Conservation (phyloP, 176 grass and related monocot species). For the bread wheat (Triticum aestivum) region IWGSC_CS_RefSeq_v2.1 NC_057794.1:456496969-456497468, state of each 20-base stretch:
- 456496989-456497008: not conserved
- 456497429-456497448: not conserved
- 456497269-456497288: slow-evolving; percentile 55
- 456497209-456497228: slow-evolving; percentile 56
- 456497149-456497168: slow-evolving; percentile 29
- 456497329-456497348: slow-evolving; percentile 39
- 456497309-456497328: slow-evolving; percentile 33
- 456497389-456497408: not conserved
- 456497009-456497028: not conserved
- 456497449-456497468: not conserved
- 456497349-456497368: not conserved
- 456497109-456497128: not conserved
- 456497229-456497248: slow-evolving; percentile 36
- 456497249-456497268: slow-evolving; percentile 58
- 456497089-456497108: not conserved
- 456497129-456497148: not conserved
- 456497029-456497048: not conserved
- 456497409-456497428: not conserved
- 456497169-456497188: slow-evolving; percentile 26
- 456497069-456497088: not conserved
- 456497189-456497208: slow-evolving; percentile 47
- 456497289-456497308: slow-evolving; percentile 48
- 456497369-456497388: not conserved
- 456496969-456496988: not conserved
- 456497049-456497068: not conserved